Percentiles rank a stretch among this genome's conserved stretches.
Conservation (phyloP, 768 basidiomycete genomes). For the Panellus pusillus region DNA sequence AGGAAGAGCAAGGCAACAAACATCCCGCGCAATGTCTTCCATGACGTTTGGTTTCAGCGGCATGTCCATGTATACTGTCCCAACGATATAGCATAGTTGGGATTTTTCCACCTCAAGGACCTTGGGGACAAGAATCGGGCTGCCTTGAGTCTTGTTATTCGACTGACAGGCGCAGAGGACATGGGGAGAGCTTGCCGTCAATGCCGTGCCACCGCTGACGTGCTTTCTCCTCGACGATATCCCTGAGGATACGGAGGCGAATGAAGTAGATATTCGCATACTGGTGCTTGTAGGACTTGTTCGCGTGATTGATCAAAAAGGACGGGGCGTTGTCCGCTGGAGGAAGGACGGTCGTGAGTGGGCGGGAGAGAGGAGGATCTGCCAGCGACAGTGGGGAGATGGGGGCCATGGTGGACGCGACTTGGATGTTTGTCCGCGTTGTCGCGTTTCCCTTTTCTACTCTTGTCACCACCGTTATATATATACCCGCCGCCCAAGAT, state of each 20-base stretch:
- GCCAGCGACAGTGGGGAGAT: constrained; percentile 7
- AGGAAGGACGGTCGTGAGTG: constrained; percentile 40
- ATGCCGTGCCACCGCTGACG: constrained; percentile 40
- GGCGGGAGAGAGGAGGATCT: constrained; percentile 28
- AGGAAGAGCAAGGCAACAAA: constrained; percentile 39
- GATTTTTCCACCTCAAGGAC: constrained; percentile 88
- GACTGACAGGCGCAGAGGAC: not conserved
- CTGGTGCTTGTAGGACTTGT: constrained; percentile 55
- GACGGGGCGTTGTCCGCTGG: constrained; percentile 39
- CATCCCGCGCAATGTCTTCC: constrained; percentile 91
- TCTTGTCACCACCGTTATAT: too few relatives aligned
- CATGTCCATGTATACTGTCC: constrained; percentile 99
- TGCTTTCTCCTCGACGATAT: constrained; percentile 42
- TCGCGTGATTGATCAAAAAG: constrained; percentile 41
- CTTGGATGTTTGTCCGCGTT: constrained; percentile 30
- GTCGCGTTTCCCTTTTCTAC: constrained; percentile 23
- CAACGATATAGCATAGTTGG: constrained; percentile 85
- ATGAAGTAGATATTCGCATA: constrained; percentile 61
- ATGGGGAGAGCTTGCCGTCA: constrained; percentile 33
- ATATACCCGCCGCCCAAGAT: constrained; percentile 32
- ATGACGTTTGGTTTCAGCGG: constrained; percentile 98
- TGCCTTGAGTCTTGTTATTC: constrained; percentile 42
- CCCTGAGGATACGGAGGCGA: constrained; percentile 42
- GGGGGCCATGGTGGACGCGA: constrained; percentile 8
- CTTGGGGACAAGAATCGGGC: constrained; percentile 69